Percentiles rank a stretch among this genome's conserved stretches.
These are phyloP conservation scores for Bipolaris victoriae DNA, from an alignment of 2,329 filamentous ascomycete genomes.

Conservation along the genomic window DNA sequence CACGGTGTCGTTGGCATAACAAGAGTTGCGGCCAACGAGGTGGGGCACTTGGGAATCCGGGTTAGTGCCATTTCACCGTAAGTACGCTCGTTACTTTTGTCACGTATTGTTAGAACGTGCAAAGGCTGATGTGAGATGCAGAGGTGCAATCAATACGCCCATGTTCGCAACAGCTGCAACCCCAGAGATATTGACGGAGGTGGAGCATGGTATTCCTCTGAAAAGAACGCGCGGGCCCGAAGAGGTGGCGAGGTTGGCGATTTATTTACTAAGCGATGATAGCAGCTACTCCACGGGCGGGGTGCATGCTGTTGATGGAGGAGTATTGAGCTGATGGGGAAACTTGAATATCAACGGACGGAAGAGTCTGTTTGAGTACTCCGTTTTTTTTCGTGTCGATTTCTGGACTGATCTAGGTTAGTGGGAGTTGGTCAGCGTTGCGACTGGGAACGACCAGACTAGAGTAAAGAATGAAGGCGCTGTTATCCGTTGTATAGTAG, in stretches of 20 bases:
- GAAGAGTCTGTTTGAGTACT: no score
- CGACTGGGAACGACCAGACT: no score
- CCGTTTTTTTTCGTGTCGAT: no score
- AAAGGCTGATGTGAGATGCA: not conserved
- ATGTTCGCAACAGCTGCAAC: not conserved
- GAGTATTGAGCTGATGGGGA: not conserved
- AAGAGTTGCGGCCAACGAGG: constrained; percentile 45
- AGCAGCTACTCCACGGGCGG: constrained; percentile 54
- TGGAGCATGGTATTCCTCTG: not conserved
- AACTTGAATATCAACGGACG: no score
- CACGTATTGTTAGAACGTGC: not conserved
- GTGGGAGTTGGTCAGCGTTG: no score
- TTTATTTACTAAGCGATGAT: constrained; percentile 55
- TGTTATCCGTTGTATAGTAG: no score
- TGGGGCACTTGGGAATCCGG: constrained; percentile 36
- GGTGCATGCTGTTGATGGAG: constrained; percentile 50
- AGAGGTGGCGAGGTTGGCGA: constrained; percentile 51
- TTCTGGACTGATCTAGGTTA: no score
- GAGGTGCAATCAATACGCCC: not conserved
- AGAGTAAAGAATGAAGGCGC: no score
- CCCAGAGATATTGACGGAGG: no score
- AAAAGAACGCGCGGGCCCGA: constrained; percentile 15
- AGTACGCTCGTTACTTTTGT: not conserved
- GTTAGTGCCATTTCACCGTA: constrained; percentile 23
- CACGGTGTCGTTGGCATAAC: constrained; percentile 49